Base-by-base conservation (phyloP, 495 filamentous ascomycete genomes). In the Tuber microsphaerosporum region DNA sequence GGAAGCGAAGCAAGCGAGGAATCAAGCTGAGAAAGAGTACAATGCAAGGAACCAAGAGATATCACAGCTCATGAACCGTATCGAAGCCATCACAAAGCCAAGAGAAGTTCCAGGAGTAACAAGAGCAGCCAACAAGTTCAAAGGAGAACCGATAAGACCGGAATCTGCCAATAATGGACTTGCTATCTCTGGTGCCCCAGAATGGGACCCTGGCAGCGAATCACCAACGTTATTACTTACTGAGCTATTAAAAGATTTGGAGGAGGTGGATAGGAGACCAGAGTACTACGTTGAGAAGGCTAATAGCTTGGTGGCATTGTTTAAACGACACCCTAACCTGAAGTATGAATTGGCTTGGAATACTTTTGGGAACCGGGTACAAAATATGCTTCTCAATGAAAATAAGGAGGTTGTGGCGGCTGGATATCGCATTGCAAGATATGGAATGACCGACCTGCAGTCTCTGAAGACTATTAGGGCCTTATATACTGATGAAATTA, bases 311-410 rank as follows among this genome's bases (percentile, higher is more conserved):
- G 94, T 97, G 20, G 92, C 94, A 76, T 87, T 99, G 46, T 97
- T 99, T 85, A 97, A 94, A 82, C 88, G 92, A 46, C 89, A 98
- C 85, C 93, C 93, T 7, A 94, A 93, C 4, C 85, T 98, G 65
- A 98, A 98, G 80, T 97, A 97, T 83, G 95, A 99, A 82, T 86
- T 99, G 76, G 93, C 90, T 22, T 99, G 95, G 95, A 90, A 93
- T 8, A 90, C 94, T 0, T 99, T 98, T 84, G 96, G 96, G 1
- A 84, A 94, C 41, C 89, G 96, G 37, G 92, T 97, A 84, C 95
- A 99, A 83, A 90, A 91, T 72, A 93, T 99, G 92, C 90, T 99
- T 72, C 86, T 99, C 74, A 96, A 94, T 81, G 94, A 97, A 74
- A 97, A 91, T 84, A 91, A 94, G 79, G 95, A 99, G 83, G 94